A percentile compares a stretch with the other conserved stretches of the same genome.
These are phyloP conservation scores for Rhytidhysteron rufulum DNA, from an alignment of 2,329 filamentous ascomycete genomes.

Conservation along the genomic window DNA sequence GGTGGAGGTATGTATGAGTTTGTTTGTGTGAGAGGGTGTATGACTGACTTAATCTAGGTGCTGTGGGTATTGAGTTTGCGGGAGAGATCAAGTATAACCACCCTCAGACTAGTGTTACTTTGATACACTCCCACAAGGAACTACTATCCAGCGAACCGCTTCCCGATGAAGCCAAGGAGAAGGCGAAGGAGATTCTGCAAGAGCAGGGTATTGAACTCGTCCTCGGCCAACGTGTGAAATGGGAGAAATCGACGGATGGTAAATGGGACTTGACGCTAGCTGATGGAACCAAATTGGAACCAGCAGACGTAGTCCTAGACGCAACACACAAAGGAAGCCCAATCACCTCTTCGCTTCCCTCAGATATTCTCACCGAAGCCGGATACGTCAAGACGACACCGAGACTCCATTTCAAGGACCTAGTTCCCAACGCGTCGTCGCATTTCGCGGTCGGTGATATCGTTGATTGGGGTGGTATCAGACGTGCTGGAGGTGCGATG, in stretches of 20 bases:
- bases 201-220: conserved; percentile 64
- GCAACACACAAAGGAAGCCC: conserved; percentile 63
- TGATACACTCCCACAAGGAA: conserved; percentile 68
- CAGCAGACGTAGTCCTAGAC: conserved; percentile 64
- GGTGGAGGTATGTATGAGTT: conserved; percentile 66
- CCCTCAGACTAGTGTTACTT: conserved; percentile 63
- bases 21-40: too few relatives aligned
- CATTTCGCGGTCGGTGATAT: conserved; percentile 72
- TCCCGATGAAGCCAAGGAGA: conserved; percentile 65
- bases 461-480: conserved; percentile 71
- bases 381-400: conserved; percentile 60
- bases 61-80: conserved; percentile 79
- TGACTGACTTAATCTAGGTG: too few relatives aligned
- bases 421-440: conserved; percentile 52
- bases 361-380: conserved; percentile 56
- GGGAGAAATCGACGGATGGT: conserved; percentile 22
- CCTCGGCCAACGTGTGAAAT: conserved; percentile 56
- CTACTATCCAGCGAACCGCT: conserved; percentile 72
- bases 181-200: conserved; percentile 54
- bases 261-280: conserved; percentile 42
- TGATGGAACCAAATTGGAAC: conserved; percentile 38
- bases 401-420: conserved; percentile 53
- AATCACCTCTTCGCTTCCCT: conserved; percentile 61
- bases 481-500: conserved; percentile 73
- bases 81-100: conserved; percentile 68